Percentiles rank a stretch among this genome's conserved stretches.
Evolutionary conservation across 2,329 filamentous ascomycete genomes (phyloP).

Genomic region (Penicillium sp.): DNA sequence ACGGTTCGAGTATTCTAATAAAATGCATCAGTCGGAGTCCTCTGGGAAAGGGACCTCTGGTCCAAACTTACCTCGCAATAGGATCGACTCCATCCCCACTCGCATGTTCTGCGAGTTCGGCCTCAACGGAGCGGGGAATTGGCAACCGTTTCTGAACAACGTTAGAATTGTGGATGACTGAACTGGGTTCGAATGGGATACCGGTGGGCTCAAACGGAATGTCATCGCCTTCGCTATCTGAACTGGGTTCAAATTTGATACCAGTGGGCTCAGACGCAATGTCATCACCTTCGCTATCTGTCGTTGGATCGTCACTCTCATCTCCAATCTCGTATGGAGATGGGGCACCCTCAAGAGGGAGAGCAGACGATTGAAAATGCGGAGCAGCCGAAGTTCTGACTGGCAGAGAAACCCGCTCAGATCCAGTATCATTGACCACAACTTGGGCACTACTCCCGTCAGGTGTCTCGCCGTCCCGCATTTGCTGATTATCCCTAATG

Average conservation of each 20-base stretch:
- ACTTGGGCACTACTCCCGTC: background rate
- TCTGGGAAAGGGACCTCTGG: background rate
- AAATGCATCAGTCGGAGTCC: background rate
- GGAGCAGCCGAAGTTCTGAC: background rate
- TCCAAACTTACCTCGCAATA: background rate
- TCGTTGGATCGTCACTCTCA: too few relatives aligned
- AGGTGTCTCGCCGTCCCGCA: background rate
- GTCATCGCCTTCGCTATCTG: background rate
- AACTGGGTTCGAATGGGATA: background rate
- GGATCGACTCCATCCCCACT: background rate
- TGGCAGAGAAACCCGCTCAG: background rate
- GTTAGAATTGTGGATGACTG: background rate
- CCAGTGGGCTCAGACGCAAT: too few relatives aligned
- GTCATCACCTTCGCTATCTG: too few relatives aligned
- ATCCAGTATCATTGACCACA: background rate
- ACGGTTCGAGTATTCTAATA: background rate
- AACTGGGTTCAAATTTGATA: too few relatives aligned
- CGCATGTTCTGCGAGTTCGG: background rate
- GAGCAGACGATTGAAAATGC: background rate
- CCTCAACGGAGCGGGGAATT: background rate
- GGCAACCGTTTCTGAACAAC: background rate
- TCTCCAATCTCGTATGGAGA: too few relatives aligned
- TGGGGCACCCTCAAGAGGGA: background rate
- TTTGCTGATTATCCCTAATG: background rate
- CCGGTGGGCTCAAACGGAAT: background rate